Percentiles rank a stretch among this genome's conserved stretches.
phyloP scores from a whole-genome alignment of 352 stramenopile genomes.

The Phytopythium sindhum region DNA sequence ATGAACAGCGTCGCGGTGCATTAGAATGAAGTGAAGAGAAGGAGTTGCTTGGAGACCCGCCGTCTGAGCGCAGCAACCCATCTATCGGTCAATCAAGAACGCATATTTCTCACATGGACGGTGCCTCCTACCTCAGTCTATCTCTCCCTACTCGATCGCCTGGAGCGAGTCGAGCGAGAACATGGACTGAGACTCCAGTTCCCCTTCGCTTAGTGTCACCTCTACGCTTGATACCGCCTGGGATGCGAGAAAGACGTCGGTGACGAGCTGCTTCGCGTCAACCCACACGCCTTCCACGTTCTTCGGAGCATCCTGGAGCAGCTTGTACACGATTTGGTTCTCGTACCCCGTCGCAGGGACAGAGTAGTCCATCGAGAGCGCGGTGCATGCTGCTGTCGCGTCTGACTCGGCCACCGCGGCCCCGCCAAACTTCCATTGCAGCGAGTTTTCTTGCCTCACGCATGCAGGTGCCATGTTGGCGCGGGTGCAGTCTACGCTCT shows the following conservation, averaged over 20 bases:
- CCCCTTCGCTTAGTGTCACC: not conserved
- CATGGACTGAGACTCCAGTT: not conserved
- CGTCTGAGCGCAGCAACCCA: not conserved
- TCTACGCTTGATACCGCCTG: not conserved
- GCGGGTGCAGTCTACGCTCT: slow-evolving; percentile 53
- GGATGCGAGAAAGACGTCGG: slow-evolving; percentile 29
- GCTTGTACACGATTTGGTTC: slow-evolving; percentile 39
- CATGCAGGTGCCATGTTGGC: slow-evolving; percentile 40
- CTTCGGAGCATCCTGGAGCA: slow-evolving; percentile 23
- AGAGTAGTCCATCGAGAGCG: slow-evolving; percentile 26
- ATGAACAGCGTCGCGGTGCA: not conserved
- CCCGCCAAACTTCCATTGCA: slow-evolving; percentile 35
- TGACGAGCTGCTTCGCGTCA: slow-evolving; percentile 33
- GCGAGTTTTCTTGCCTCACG: slow-evolving; percentile 23
- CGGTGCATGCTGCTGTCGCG: slow-evolving; percentile 22
- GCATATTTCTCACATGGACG: not conserved
- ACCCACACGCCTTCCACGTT: slow-evolving; percentile 45
- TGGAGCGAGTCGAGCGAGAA: slow-evolving; percentile 1
- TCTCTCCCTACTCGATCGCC: slow-evolving; percentile 3
- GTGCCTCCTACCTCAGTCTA: not conserved
- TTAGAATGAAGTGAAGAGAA: not conserved
- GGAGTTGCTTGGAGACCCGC: not conserved
- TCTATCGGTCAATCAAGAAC: not conserved
- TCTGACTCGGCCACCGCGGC: slow-evolving; percentile 28
- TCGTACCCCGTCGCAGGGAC: slow-evolving; percentile 53